A percentile compares a stretch with the other conserved stretches of the same genome.
Evolutionary conservation across 306 rosid genomes (phyloP).

Genomic region (Psophocarpus tetragonolobus): DNA sequence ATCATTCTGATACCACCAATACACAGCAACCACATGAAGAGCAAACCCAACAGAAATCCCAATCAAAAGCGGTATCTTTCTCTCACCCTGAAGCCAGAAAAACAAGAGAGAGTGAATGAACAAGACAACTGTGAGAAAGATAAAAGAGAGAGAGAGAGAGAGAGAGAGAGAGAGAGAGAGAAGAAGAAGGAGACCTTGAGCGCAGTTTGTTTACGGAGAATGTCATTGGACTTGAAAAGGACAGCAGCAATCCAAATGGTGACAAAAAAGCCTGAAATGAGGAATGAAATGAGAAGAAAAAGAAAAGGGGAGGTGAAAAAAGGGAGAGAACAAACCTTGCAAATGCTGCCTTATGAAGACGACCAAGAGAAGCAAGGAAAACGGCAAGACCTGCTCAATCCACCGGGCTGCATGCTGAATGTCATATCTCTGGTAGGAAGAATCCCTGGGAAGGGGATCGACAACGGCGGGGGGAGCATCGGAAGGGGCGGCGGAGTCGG

Average conservation of each 20-base stretch:
- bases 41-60: constrained; percentile 78
- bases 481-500: constrained; percentile 41
- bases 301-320: neutral
- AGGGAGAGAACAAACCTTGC: constrained; percentile 63
- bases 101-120: constrained; percentile 20
- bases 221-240: constrained; percentile 94
- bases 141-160: neutral
- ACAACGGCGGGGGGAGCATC: constrained; percentile 31
- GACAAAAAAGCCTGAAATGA: constrained; percentile 62
- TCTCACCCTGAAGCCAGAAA: constrained; percentile 89
- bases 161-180: constrained; percentile 10
- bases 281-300: neutral
- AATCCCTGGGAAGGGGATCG: constrained; percentile 73
- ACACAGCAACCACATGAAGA: constrained; percentile 76
- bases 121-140: constrained; percentile 28
- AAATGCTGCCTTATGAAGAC: constrained; percentile 97
- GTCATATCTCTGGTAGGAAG: constrained; percentile 94
- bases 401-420: constrained; percentile 98
- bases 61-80: constrained; percentile 70
- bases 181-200: constrained; percentile 52
- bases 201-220: constrained; percentile 84
- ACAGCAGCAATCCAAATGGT: constrained; percentile 91
- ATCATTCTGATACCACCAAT: constrained; percentile 98
- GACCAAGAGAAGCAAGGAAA: constrained; percentile 91
- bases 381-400: constrained; percentile 93